A percentile compares a stretch with the other conserved stretches of the same genome.
Evolutionary conservation across 768 basidiomycete species (phyloP).

Genomic region (Tylopilus felleus): DNA sequence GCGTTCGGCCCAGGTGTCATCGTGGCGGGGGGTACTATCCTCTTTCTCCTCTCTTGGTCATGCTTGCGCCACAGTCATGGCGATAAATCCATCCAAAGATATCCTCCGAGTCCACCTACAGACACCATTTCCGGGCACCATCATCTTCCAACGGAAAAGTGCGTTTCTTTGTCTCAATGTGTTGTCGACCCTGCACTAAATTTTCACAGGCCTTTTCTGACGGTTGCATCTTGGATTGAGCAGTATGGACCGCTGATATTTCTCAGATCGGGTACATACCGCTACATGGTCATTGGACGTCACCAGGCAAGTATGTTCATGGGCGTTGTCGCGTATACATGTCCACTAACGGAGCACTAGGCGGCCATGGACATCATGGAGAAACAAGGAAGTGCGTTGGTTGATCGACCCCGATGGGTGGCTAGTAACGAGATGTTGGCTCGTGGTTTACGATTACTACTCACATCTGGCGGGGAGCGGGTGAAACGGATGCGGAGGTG

Average conservation of each 20-base stretch:
- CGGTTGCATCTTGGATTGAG: slow-evolving; percentile 51
- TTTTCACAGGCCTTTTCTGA: slow-evolving; percentile 7
- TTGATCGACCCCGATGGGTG: no score
- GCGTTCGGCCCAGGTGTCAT: neutral
- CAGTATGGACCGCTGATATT: slow-evolving; percentile 56
- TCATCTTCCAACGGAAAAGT: slow-evolving; percentile 2
- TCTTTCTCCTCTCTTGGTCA: slow-evolving; percentile 4
- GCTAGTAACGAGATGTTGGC: slow-evolving; percentile 47
- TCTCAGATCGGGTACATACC: slow-evolving; percentile 40
- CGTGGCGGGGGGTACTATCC: neutral
- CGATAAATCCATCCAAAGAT: neutral
- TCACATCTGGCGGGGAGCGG: slow-evolving; percentile 47
- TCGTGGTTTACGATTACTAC: slow-evolving; percentile 50
- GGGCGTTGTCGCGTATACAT: neutral
- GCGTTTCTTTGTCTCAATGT: neutral
- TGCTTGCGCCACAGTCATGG: neutral
- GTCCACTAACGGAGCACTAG: slow-evolving; percentile 23
- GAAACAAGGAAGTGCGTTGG: slow-evolving; percentile 46
- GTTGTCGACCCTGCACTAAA: no score
- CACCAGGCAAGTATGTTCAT: slow-evolving; percentile 8
- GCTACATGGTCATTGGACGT: slow-evolving; percentile 21
- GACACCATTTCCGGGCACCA: slow-evolving; percentile 1
- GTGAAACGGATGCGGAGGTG: slow-evolving; percentile 55
- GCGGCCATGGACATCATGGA: slow-evolving; percentile 61
- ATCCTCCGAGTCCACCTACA: slow-evolving; percentile 9